phyloP scores from a whole-genome alignment of 148 eudicot genomes.

The Mesembryanthemum crystallinum region DNA sequence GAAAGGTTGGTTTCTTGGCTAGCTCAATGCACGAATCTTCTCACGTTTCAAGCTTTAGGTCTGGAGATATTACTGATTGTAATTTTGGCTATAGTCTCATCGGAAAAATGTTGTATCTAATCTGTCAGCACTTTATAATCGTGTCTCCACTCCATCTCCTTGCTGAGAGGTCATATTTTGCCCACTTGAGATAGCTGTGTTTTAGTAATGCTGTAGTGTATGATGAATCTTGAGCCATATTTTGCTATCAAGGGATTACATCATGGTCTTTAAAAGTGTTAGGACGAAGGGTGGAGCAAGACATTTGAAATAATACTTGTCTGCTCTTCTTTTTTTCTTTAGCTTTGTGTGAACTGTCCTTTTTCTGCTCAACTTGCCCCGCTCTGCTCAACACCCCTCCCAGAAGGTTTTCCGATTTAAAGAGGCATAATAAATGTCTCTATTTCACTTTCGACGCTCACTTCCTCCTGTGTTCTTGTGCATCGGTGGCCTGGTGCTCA shows the following conservation, averaged over 20 bases:
- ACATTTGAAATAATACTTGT: not conserved
- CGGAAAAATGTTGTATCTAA: not conserved
- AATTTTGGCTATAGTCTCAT: not conserved
- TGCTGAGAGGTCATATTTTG: not conserved
- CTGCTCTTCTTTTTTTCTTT: not conserved
- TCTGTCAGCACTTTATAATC: not conserved
- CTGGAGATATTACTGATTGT: slow-evolving; percentile 5
- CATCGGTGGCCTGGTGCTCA: not conserved
- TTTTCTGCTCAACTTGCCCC: not conserved
- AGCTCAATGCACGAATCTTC: not conserved
- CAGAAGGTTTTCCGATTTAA: not conserved
- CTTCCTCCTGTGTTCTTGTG: not conserved
- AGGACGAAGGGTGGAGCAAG: not conserved
- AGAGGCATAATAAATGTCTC: not conserved
- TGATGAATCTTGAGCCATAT: not conserved
- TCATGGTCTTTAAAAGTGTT: not conserved
- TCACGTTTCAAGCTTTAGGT: not conserved
- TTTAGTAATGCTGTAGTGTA: not conserved
- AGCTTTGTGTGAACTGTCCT: not conserved
- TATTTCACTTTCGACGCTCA: not conserved
- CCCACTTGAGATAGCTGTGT: not conserved
- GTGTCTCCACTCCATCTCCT: not conserved
- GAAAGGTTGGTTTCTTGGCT: slow-evolving; percentile 48
- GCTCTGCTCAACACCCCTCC: not conserved
- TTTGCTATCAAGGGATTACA: not conserved